phyloP scores from a whole-genome alignment of 2,329 filamentous ascomycete genomes.

The Penicillium sp. region DNA sequence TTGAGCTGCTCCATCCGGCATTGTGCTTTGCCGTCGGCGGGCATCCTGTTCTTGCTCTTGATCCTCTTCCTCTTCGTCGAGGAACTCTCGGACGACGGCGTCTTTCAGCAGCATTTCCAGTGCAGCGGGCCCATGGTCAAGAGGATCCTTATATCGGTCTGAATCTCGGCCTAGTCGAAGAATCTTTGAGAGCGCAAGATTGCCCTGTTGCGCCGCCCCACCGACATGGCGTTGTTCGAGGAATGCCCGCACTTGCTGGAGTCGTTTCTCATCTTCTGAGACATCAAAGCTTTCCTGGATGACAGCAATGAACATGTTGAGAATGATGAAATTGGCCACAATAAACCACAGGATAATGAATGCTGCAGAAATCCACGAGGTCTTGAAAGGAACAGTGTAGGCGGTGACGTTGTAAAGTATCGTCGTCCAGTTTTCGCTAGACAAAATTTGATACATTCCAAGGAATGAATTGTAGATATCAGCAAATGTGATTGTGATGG shows the following conservation, averaged over 20 bases:
- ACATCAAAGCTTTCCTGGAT: constrained; percentile 99
- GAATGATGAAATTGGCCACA: constrained; percentile 86
- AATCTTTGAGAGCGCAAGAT: constrained; percentile 61
- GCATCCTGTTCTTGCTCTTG: constrained; percentile 15
- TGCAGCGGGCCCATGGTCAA: constrained; percentile 87
- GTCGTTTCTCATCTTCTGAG: constrained; percentile 93
- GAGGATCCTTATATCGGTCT: constrained; percentile 68
- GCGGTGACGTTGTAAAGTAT: constrained; percentile 80
- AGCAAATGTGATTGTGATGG: constrained; percentile 72
- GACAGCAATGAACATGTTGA: constrained; percentile 99
- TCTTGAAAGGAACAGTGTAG: constrained; percentile 63
- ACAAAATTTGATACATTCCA: constrained; percentile 95
- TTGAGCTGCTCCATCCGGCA: constrained; percentile 31
- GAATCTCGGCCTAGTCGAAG: constrained; percentile 62
- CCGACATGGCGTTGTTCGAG: constrained; percentile 86
- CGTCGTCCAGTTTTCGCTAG: constrained; percentile 91
- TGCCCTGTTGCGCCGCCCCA: constrained; percentile 59
- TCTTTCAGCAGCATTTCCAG: constrained; percentile 97
- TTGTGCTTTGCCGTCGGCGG: constrained; percentile 29
- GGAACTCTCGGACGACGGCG: constrained; percentile 88
- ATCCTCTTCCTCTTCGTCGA: constrained; percentile 65
- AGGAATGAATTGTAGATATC: constrained; percentile 95
- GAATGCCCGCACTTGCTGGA: constrained; percentile 95
- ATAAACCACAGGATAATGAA: constrained; percentile 97
- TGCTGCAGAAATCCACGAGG: constrained; percentile 87